Percentiles rank a stretch among this genome's conserved stretches.
phyloP scores from a whole-genome alignment of 495 filamentous ascomycete genomes.

The Apodospora peruviana region DNA sequence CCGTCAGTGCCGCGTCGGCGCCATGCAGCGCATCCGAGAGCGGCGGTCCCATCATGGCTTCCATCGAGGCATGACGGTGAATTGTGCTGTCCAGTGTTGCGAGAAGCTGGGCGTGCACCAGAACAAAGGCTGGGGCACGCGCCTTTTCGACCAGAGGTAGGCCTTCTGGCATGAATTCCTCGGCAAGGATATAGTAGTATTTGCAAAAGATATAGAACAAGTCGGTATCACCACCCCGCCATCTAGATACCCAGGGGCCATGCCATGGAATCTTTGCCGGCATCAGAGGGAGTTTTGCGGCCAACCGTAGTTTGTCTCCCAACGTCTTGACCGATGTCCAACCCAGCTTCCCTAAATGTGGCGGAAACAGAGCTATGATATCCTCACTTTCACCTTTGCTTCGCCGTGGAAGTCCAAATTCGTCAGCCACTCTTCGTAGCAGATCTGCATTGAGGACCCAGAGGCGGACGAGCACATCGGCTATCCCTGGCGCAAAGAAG shows the following conservation, averaged over 20 bases:
- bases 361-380: constrained; percentile 68
- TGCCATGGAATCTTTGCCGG: constrained; percentile 74
- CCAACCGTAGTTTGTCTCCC: constrained; percentile 59
- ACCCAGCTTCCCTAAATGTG: constrained; percentile 60
- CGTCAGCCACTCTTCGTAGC: constrained; percentile 65
- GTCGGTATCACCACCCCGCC: constrained; percentile 87
- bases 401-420: constrained; percentile 50
- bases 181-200: constrained; percentile 76
- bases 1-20: constrained; percentile 65
- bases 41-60: constrained; percentile 51
- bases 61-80: constrained; percentile 57
- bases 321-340: constrained; percentile 64
- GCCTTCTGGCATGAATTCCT: constrained; percentile 69
- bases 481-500: constrained; percentile 87
- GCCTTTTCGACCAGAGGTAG: constrained; percentile 55
- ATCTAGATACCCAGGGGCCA: constrained; percentile 78
- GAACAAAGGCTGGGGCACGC: constrained; percentile 72
- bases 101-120: constrained; percentile 83
- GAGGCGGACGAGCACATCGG: constrained; percentile 77
- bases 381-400: constrained; percentile 47
- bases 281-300: constrained; percentile 61
- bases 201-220: constrained; percentile 93
- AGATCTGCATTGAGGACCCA: constrained; percentile 66
- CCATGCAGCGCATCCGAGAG: constrained; percentile 76
- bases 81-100: constrained; percentile 78